Base-by-base conservation (phyloP, 768 basidiomycete species). In the Boletus rufocinnamomeus region DNA sequence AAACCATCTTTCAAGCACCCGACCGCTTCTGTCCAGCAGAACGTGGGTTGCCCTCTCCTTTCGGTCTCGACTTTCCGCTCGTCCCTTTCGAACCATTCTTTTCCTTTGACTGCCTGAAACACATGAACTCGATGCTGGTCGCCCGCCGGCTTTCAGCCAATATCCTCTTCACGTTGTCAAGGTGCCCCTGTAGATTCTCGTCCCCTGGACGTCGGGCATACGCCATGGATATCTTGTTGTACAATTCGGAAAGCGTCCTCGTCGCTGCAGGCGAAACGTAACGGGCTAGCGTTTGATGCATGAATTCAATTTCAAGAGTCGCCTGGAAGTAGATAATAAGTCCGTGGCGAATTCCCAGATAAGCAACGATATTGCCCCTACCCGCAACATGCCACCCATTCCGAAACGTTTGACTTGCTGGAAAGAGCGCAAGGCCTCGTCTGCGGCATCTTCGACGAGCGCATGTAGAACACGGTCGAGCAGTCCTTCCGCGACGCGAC, bases 361-460 rank as follows among this genome's bases (percentile, higher is more conserved):
- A 40, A 44, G n/a, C 37, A 27, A 51, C 35, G 10, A 32, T 7
- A 40, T 30, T 28, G 80, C 89, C 58, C 89, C 58, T 71, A 97
- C 95, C 49, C 93, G 85, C 45, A 99, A 81, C 97, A 98, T 98
- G 10, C 97, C 97, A 32, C 97, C 97, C 88, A 98, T 97, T 19
- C 95, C 95, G 69, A 97, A 98, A 50, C 88, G 83, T 67, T 88
- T 89, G 43, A 98, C 86, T 73, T 95, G 88, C 64, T 83, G 84
- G 82, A 99, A 95, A 73, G 88, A 91, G 16, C 79, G 81, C 54
- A 98, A 78, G 0, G 95, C 89, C 66, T 95, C 93, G 10, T 84
- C 81, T 16, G 94, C 89, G 19, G 96, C 77, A 58, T 90, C 88
- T 59, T 93, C 88, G 16, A 95, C 88, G 17, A 98, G 81, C 19